Conservation (phyloP, 768 basidiomycete genomes). For the Flagelloscypha sp. region DNA sequence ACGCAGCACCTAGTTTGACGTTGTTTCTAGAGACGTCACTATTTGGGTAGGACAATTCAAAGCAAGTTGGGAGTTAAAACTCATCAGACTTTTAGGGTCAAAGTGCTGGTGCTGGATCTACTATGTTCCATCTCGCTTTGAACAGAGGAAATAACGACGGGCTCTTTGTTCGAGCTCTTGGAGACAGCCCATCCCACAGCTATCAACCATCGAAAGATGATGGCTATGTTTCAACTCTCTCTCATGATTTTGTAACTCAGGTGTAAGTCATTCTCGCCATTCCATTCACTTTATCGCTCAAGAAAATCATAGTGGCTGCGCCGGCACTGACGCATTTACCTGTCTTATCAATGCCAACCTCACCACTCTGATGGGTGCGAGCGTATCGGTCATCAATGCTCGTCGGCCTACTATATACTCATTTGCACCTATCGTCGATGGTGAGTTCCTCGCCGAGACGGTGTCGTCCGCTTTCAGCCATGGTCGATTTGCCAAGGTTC, state of each 20-base stretch:
- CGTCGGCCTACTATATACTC: slow-evolving; percentile 26
- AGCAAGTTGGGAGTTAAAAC: too few relatives aligned
- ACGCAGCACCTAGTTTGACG: not conserved
- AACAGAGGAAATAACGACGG: slow-evolving; percentile 29
- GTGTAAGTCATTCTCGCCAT: slow-evolving; percentile 20
- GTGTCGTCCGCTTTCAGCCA: slow-evolving; percentile 31
- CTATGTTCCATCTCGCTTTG: slow-evolving; percentile 32
- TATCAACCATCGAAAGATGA: slow-evolving; percentile 25
- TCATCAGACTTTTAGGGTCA: too few relatives aligned
- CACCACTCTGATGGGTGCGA: slow-evolving; percentile 23
- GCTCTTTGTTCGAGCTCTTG: slow-evolving; percentile 34
- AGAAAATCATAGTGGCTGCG: slow-evolving; percentile 18
- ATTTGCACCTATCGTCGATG: slow-evolving; percentile 32
- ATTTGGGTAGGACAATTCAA: too few relatives aligned
- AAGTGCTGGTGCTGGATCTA: slow-evolving; percentile 34
- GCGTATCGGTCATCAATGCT: slow-evolving; percentile 20
- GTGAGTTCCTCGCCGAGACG: slow-evolving; percentile 23
- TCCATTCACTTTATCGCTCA: not conserved
- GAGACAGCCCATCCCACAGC: slow-evolving; percentile 34
- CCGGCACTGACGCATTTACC: slow-evolving; percentile 15
- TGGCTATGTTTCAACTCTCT: slow-evolving; percentile 27
- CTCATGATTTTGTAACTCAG: slow-evolving; percentile 24
- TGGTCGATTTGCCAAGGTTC: slow-evolving; percentile 29
- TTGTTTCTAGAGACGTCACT: slow-evolving; percentile 24
- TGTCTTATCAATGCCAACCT: slow-evolving; percentile 26